phyloP scores from a whole-genome alignment of 352 stramenopile genomes.

The Phytophthora capsici region DNA sequence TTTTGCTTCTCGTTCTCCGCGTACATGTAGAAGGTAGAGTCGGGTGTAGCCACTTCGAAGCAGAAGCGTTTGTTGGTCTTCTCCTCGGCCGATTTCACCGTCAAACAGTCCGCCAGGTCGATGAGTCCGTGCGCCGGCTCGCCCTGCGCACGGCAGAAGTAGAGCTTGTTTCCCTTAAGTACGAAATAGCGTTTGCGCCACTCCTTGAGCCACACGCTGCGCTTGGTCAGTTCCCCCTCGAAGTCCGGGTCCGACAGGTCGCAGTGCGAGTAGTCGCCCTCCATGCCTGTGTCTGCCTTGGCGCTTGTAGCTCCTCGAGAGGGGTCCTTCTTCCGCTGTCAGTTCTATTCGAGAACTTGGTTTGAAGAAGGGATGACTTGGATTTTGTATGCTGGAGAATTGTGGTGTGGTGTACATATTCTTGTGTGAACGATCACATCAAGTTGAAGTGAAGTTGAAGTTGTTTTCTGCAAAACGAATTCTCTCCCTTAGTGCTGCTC shows the following conservation, averaged over 20 bases:
- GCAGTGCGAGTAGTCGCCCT: slow-evolving; percentile 76
- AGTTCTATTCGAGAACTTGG: background rate
- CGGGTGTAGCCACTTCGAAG: slow-evolving; percentile 90
- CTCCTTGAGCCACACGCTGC: slow-evolving; percentile 92
- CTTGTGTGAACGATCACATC: background rate
- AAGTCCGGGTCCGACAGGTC: slow-evolving; percentile 88
- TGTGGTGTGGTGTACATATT: background rate
- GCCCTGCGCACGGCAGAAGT: slow-evolving; percentile 81
- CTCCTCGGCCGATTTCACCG: slow-evolving; percentile 91
- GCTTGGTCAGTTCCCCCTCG: slow-evolving; percentile 90
- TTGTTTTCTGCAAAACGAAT: background rate
- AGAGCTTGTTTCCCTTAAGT: slow-evolving; percentile 92
- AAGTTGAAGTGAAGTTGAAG: slow-evolving; percentile 2
- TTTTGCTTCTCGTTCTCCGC: slow-evolving; percentile 92
- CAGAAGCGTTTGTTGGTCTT: slow-evolving; percentile 93
- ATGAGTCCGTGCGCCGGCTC: slow-evolving; percentile 90
- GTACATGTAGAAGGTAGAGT: slow-evolving; percentile 93
- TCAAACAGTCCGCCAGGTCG: slow-evolving; percentile 90
- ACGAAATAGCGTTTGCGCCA: slow-evolving; percentile 92
- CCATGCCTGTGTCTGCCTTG: slow-evolving; percentile 39
- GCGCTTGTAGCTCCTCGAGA: background rate
- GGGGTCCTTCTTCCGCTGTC: background rate
- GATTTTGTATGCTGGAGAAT: background rate
- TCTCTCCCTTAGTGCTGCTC: too few relatives aligned
- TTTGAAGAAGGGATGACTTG: background rate